These are phyloP conservation scores for Penicillium longicatenatum DNA, from an alignment of 495 filamentous ascomycete genomes.

Conservation along the genomic window DNA sequence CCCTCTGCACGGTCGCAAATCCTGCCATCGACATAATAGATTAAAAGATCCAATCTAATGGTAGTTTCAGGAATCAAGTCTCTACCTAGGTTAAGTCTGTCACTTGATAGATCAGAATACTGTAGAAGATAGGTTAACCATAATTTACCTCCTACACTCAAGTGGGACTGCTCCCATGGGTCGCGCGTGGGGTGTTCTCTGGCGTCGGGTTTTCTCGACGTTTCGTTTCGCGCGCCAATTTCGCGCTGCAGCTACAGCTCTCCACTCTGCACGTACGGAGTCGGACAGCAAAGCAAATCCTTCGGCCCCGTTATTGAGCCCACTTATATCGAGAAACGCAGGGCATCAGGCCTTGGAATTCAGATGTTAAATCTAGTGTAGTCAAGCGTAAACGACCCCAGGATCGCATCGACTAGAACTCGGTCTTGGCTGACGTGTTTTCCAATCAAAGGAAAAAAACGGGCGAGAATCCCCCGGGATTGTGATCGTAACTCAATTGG, in stretches of 20 bases:
- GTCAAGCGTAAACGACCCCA: not conserved
- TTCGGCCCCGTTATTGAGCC: not conserved
- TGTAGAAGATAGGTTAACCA: not conserved
- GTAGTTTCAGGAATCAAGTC: not conserved
- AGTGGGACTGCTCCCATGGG: constrained; percentile 16
- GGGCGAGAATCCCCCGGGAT: constrained; percentile 38
- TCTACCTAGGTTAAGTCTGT: not conserved
- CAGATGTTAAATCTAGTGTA: not conserved
- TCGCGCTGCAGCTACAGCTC: constrained; percentile 7
- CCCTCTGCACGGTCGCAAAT: not conserved
- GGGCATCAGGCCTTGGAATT: not conserved
- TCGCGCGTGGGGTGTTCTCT: constrained; percentile 11
- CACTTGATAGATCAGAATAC: not conserved
- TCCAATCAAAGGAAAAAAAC: not conserved
- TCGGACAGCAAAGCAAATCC: not conserved
- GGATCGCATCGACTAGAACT: not conserved
- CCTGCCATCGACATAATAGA: not conserved
- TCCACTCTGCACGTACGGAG: constrained; percentile 13
- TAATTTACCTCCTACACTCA: constrained; percentile 16
- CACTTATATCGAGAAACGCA: not conserved
- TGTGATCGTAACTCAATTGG: constrained; percentile 22
- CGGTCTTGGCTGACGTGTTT: constrained; percentile 13
- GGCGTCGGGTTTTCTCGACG: constrained; percentile 11
- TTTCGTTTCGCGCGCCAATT: constrained; percentile 7
- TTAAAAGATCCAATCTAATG: not conserved